phyloP scores from a whole-genome alignment of 345 rosid species.

The Brassica nigra region DNA sequence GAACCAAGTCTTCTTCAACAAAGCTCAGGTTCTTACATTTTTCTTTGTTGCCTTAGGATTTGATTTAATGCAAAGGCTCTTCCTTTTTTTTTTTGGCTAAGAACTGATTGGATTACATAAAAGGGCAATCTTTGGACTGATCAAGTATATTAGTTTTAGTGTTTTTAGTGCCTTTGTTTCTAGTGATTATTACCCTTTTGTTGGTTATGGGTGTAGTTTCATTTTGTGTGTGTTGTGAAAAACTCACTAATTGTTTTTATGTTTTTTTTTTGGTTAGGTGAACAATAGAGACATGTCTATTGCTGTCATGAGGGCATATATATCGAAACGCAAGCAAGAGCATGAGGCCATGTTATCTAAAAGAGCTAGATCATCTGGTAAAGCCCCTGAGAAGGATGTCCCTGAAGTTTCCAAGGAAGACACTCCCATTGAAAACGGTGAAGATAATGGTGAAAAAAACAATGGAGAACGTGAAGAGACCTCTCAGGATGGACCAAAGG shows the following conservation, averaged over 20 bases:
- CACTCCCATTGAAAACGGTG: constrained; percentile 35
- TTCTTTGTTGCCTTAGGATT: background rate
- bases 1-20: constrained; percentile 93
- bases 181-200: background rate
- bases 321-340: constrained; percentile 72
- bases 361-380: constrained; percentile 57
- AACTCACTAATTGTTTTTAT: background rate
- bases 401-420: constrained; percentile 45
- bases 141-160: constrained; percentile 9
- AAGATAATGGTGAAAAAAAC: constrained; percentile 39
- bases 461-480: constrained; percentile 51
- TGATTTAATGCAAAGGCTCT: constrained; percentile 18
- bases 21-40: constrained; percentile 59
- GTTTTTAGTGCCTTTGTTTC: background rate
- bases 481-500: constrained; percentile 42
- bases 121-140: background rate
- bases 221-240: background rate
- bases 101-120: constrained; percentile 3
- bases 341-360: constrained; percentile 64
- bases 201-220: background rate
- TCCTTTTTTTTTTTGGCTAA: background rate
- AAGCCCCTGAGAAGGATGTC: constrained; percentile 50
- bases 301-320: constrained; percentile 83
- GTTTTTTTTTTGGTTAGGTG: constrained; percentile 53
- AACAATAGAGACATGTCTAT: constrained; percentile 91